Conservation (phyloP, 2,329 filamentous ascomycete genomes). For the Aspergillus sp. region DNA sequence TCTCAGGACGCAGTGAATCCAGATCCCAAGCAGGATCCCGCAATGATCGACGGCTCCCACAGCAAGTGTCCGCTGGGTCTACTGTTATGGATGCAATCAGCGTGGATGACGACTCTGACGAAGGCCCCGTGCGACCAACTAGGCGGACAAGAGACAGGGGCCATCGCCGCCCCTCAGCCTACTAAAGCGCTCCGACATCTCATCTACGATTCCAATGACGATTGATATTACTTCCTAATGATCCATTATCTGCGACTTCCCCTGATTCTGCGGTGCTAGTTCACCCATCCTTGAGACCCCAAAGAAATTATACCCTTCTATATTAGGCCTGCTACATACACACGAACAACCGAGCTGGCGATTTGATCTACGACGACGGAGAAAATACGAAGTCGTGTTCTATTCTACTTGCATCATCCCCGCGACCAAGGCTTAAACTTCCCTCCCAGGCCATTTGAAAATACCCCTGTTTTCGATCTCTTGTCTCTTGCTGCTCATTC, state of each 20-base stretch:
- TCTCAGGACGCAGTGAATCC: background rate
- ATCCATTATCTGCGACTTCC: slow-evolving; percentile 7
- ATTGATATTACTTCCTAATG: slow-evolving; percentile 8
- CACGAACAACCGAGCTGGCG: background rate
- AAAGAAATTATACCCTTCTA: background rate
- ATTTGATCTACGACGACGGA: background rate
- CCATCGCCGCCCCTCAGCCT: slow-evolving; percentile 8
- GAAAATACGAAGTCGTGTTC: background rate
- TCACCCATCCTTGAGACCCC: background rate
- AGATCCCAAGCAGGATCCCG: background rate
- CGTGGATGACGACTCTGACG: slow-evolving; percentile 34
- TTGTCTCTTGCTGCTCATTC: background rate
- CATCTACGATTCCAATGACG: background rate
- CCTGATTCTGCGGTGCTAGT: background rate
- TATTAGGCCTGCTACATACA: background rate
- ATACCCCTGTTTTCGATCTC: slow-evolving; percentile 1
- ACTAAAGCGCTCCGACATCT: background rate
- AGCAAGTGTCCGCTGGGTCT: slow-evolving; percentile 17
- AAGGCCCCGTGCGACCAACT: slow-evolving; percentile 26
- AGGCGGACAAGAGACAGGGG: slow-evolving; percentile 25
- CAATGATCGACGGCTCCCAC: background rate
- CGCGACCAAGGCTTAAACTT: background rate
- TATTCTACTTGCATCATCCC: background rate
- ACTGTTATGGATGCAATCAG: slow-evolving; percentile 26
- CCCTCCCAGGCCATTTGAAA: background rate